Percentiles rank a stretch among this genome's conserved stretches.
Conservation (phyloP, 2,329 filamentous ascomycete species). For the Exophiala bonariae region DNA sequence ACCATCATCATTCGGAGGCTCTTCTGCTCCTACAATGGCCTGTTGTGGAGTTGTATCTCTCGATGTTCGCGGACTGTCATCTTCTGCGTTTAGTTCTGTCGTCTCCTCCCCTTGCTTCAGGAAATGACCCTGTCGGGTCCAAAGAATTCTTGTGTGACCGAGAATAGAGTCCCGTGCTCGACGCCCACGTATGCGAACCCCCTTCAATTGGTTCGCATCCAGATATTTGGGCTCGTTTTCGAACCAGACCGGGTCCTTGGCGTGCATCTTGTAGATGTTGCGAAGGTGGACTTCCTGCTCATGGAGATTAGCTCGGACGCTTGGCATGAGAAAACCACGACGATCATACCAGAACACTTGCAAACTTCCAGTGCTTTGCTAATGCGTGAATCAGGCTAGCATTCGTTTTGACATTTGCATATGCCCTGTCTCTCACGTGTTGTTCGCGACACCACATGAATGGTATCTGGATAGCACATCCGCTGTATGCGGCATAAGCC, state of each 20-base stretch:
- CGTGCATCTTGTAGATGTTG: constrained; percentile 13
- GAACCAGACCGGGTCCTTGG: background rate
- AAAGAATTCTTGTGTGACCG: constrained; percentile 10
- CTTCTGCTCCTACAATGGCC: no score
- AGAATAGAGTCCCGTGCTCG: constrained; percentile 13
- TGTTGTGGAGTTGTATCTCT: no score
- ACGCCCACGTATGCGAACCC: constrained; percentile 3
- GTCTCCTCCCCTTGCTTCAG: constrained; percentile 10
- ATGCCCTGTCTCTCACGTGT: background rate
- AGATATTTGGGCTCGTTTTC: constrained; percentile 15
- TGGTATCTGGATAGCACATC: constrained; percentile 11
- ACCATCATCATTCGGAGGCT: no score
- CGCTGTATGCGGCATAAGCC: constrained; percentile 9
- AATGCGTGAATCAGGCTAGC: constrained; percentile 5
- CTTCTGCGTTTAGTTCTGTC: background rate
- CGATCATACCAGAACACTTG: constrained; percentile 6
- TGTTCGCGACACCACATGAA: constrained; percentile 14
- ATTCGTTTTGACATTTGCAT: constrained; percentile 11
- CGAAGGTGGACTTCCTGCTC: constrained; percentile 8
- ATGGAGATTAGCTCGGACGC: background rate
- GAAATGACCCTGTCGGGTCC: background rate
- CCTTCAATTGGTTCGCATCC: constrained; percentile 6
- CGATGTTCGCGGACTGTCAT: background rate
- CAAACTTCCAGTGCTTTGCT: constrained; percentile 13
- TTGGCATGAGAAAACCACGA: no score